phyloP scores from a whole-genome alignment of 169 alveolate species.

The Plasmodium chabaudi region DNA sequence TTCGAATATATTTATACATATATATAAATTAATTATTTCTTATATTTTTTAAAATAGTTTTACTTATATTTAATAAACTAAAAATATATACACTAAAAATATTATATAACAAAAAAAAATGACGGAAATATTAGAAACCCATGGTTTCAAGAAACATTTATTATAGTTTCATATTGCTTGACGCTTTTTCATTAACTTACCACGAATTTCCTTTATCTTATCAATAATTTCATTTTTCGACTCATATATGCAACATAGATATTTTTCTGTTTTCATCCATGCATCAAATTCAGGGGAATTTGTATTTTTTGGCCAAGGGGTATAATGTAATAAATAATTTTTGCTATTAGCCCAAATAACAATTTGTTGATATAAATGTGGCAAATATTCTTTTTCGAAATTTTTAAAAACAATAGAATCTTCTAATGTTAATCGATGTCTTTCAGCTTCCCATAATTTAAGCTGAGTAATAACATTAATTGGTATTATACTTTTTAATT shows the following conservation, averaged over 20 bases:
- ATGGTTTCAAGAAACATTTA: no score
- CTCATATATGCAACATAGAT: constrained; percentile 85
- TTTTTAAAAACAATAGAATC: constrained; percentile 84
- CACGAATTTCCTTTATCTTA: constrained; percentile 78
- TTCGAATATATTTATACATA: no score
- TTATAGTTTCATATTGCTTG: not conserved
- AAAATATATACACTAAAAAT: no score
- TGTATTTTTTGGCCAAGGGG: constrained; percentile 86
- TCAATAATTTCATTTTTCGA: constrained; percentile 87
- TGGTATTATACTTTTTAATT: constrained; percentile 83
- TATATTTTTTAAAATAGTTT: no score
- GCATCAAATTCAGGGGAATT: constrained; percentile 79
- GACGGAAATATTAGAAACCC: no score
- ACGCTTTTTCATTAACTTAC: constrained; percentile 48
- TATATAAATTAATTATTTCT: no score
- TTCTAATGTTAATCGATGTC: constrained; percentile 85
- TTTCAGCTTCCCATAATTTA: constrained; percentile 91
- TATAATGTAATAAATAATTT: constrained; percentile 81
- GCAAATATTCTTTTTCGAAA: constrained; percentile 86
- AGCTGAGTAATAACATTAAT: constrained; percentile 89
- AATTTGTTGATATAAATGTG: constrained; percentile 86
- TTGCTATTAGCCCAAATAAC: constrained; percentile 89
- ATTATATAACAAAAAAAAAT: no score
- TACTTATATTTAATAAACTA: no score
- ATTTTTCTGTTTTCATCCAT: constrained; percentile 85